Percentiles rank a stretch among this genome's conserved stretches.
These are phyloP conservation scores for Aureobasidium subglaciale DNA, from an alignment of 2,329 filamentous ascomycete species.

Conservation along the genomic window DNA sequence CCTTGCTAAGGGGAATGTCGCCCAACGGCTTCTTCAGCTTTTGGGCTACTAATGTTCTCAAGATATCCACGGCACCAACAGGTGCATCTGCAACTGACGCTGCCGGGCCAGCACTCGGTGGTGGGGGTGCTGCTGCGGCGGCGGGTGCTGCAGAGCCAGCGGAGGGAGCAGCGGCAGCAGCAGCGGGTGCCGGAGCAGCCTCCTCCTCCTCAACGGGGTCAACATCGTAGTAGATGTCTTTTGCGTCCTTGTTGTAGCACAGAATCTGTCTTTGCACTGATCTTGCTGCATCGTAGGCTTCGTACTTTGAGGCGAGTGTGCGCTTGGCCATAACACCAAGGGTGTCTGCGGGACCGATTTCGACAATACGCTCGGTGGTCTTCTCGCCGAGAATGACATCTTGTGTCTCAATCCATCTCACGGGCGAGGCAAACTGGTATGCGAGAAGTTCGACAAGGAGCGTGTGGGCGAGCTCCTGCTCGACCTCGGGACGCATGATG, in stretches of 20 bases:
- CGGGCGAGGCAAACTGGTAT: constrained; percentile 97
- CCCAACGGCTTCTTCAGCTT: constrained; percentile 92
- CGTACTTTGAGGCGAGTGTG: constrained; percentile 93
- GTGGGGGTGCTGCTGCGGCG: constrained; percentile 50
- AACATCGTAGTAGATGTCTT: constrained; percentile 99
- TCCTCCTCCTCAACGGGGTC: constrained; percentile 90
- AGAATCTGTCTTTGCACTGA: constrained; percentile 95
- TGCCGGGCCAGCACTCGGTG: constrained; percentile 73
- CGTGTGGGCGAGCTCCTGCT: constrained; percentile 98
- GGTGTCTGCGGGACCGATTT: constrained; percentile 94
- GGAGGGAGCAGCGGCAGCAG: constrained; percentile 35
- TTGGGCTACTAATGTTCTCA: constrained; percentile 84
- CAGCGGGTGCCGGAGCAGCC: constrained; percentile 42
- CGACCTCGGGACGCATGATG: constrained; percentile 93
- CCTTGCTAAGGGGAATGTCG: constrained; percentile 89
- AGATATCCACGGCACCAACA: constrained; percentile 80
- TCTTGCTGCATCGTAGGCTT: constrained; percentile 95
- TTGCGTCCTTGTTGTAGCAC: constrained; percentile 98
- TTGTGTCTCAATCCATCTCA: constrained; percentile 99
- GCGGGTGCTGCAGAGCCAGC: constrained; percentile 47
- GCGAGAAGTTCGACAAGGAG: constrained; percentile 96
- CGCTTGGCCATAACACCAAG: constrained; percentile 96
- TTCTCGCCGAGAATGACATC: constrained; percentile 98
- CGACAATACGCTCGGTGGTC: constrained; percentile 92
- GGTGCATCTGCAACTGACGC: constrained; percentile 80